Percentiles rank a stretch among this genome's conserved stretches.
Conservation (phyloP, 352 stramenopile genomes). For the Ophiocytium majus region DNA sequence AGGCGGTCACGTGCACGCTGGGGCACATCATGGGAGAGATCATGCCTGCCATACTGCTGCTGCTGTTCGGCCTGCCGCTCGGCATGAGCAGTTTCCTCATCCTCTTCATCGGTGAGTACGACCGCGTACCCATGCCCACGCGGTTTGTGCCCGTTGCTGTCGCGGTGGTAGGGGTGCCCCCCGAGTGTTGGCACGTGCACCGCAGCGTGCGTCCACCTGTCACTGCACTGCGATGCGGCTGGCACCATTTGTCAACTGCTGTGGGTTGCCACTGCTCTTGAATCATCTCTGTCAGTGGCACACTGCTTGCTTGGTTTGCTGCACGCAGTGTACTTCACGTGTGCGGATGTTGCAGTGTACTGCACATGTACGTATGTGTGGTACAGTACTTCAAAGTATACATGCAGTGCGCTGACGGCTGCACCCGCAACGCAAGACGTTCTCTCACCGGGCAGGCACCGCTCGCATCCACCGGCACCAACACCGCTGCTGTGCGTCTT, state of each 20-base stretch:
- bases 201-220: neutral
- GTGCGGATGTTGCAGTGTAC: neutral
- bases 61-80: conserved; percentile 16
- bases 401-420: neutral
- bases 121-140: neutral
- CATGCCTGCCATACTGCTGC: neutral
- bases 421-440: neutral
- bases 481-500: too few species aligned
- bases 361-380: neutral
- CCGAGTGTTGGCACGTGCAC: neutral
- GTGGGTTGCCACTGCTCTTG: neutral
- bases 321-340: neutral
- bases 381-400: neutral
- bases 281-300: neutral
- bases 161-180: neutral
- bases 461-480: neutral
- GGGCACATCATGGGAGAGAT: conserved; percentile 72
- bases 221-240: neutral
- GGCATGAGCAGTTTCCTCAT: conserved; percentile 13
- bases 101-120: conserved; percentile 20
- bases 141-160: too few species aligned
- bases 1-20: conserved; percentile 84
- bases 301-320: neutral
- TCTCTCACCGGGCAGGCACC: neutral
- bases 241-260: neutral